Base-by-base conservation (phyloP, 305 asterid species). In the Ajuga reptans region DNA sequence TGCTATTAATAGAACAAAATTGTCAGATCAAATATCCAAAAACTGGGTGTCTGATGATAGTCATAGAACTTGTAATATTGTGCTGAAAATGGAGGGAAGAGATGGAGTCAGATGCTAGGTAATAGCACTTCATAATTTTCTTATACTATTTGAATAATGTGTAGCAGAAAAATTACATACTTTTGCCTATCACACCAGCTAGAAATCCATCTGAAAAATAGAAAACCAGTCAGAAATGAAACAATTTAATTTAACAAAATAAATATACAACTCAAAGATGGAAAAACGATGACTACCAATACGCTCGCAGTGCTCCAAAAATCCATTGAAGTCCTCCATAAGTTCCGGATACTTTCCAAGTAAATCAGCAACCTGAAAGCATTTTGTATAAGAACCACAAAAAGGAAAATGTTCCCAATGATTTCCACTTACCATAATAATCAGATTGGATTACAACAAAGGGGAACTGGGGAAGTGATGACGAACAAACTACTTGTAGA, bases 331-430 rank as follows among this genome's bases (percentile, higher is more conserved):
- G 59, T 96, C 97, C 69, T 91, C 98, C 97, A 91, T 84, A 59
- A 95, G 96, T 87, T 95, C 99, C 55, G 98, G 95, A 84, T 85
- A 81, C 42, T 89, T 95, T 73, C 96, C 98, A 68, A 95, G 88
- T 72, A 95, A 78, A 82, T 89, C 98, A 75, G 85, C 86, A 79
- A 91, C 90, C 99, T 95, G 95, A 56, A 71, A 80, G 36, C 46
- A 73, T 64, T 52, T 51, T 15, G 27, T 56, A 33, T 73, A 60
- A 84, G 78, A 57, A 33, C 41, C 74, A 41, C 67, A 63, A 7
- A 63, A 46, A 57, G 45, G 41, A 21, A 66, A 14, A 4, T 37
- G 3, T 9, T 52, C 46, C 61, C 6, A 52, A 9, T 34, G 60
- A 63, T 66, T 59, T 69, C 31, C 34, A 72, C 24, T 46, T 21